Evolutionary conservation across 2,329 filamentous ascomycete genomes (phyloP), one percentile per base, ranked within the genome.

Genomic region (Fusarium sp.): DNA sequence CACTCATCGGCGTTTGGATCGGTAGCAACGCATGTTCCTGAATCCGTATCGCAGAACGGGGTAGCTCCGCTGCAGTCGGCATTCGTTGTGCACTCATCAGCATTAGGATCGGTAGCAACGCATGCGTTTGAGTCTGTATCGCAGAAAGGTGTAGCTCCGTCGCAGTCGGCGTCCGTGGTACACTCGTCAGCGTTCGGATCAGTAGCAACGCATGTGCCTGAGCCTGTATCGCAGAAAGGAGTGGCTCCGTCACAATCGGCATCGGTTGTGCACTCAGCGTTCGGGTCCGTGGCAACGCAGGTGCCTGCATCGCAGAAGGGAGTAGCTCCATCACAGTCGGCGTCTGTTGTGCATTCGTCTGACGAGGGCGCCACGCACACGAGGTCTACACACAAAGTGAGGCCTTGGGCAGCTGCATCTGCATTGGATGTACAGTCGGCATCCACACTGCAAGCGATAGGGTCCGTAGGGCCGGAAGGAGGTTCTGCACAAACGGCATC

Each of bases 401-500:
- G n/a, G 0, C 65, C 65, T 6, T 68, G n/a, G 11, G 47, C 54
- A 11, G 15, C 16, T 16, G n/a, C 13, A 9, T n/a, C 12, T 9
- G 15, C 64, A 60, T 9, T 47, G 16, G 1, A 62, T 41, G 2
- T 57, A 12, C 10, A 12, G 11, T 47, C 0, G n/a, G 9, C 16
- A n/a, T 15, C 4, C 23, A 23, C 23, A 23, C 23, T 23, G 23
- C 3, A 30, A 6, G 34, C 31, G 0, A 37, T 57, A n/a, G 43
- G 15, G 7, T 11, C 8, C 13, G 50, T 23, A 2, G 36, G 18
- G 3, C 30, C 40, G 1, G 2, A 36, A 1, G 46, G 30, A 31
- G 51, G 61, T 6, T 34, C 31, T 39, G 66, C 15, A 12, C 66
- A 69, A 1, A 69, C 48, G 3, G 53, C 43, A 23, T 68, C 13